Percentiles rank a stretch among this genome's conserved stretches.
phyloP scores from a whole-genome alignment of 352 stramenopile genomes.

The Pythium dissimile region DNA sequence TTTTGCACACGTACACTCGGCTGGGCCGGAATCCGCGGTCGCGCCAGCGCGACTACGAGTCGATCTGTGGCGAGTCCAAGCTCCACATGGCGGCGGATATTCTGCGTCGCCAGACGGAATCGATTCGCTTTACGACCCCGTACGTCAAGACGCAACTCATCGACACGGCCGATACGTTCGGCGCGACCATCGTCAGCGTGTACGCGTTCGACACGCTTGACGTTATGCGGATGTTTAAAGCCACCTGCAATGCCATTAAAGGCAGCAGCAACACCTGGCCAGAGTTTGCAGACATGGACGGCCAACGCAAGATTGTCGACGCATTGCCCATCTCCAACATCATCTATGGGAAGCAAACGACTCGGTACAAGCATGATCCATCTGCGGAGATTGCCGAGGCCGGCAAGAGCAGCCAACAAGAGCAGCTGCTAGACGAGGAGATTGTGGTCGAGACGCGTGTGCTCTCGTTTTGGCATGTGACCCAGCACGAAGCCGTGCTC shows the following conservation, averaged over 20 bases:
- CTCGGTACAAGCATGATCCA: conserved; percentile 29
- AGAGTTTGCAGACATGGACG: conserved; percentile 31
- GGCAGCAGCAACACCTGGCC: conserved; percentile 44
- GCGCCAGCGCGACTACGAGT: conserved; percentile 42
- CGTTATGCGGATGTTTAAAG: conserved; percentile 37
- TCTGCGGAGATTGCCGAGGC: background rate
- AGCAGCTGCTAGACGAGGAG: conserved; percentile 17
- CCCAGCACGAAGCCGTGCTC: conserved; percentile 23
- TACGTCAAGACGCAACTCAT: conserved; percentile 37
- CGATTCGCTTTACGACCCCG: conserved; percentile 29
- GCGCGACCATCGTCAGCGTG: conserved; percentile 39
- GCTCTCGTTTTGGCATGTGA: conserved; percentile 29
- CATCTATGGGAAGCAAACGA: conserved; percentile 36
- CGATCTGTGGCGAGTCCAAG: conserved; percentile 42
- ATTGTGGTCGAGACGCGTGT: conserved; percentile 30
- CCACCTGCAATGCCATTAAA: conserved; percentile 36
- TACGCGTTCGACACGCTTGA: conserved; percentile 54
- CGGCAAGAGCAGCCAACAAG: background rate
- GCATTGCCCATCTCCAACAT: conserved; percentile 35
- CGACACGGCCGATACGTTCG: conserved; percentile 28
- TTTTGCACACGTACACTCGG: conserved; percentile 58
- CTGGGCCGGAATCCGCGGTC: conserved; percentile 32
- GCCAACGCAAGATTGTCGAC: conserved; percentile 28
- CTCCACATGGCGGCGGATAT: conserved; percentile 49
- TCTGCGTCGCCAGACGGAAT: conserved; percentile 42